Conservation (phyloP, 2,329 filamentous ascomycete genomes). For the Aschersonia sp. region DNA sequence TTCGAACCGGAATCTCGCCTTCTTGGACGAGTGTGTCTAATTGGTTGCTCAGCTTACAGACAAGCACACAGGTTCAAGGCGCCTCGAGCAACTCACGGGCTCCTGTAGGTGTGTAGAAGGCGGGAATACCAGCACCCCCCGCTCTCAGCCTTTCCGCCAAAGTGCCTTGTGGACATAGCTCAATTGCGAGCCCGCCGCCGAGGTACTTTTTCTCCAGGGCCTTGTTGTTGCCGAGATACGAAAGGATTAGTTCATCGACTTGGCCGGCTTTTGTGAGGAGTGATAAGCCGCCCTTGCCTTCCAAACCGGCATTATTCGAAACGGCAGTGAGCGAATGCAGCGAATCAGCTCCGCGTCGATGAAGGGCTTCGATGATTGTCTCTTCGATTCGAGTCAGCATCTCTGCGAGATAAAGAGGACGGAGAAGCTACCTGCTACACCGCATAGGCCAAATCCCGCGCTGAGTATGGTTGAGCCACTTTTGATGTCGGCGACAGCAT, state of each 20-base stretch:
- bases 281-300: conserved; percentile 53
- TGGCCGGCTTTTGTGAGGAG: conserved; percentile 55
- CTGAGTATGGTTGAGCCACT: conserved; percentile 59
- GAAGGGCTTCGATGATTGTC: conserved; percentile 56
- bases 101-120: conserved; percentile 68
- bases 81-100: conserved; percentile 30
- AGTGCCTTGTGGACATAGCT: conserved; percentile 64
- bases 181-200: conserved; percentile 57
- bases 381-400: conserved; percentile 28
- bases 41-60: too few relatives aligned
- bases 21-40: conserved; percentile 49
- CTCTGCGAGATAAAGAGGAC: background rate
- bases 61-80: too few relatives aligned
- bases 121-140: conserved; percentile 62
- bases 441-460: conserved; percentile 71
- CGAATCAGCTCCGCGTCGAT: conserved; percentile 40
- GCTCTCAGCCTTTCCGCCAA: conserved; percentile 58
- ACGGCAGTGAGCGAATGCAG: conserved; percentile 59
- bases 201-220: conserved; percentile 60
- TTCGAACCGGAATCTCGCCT: conserved; percentile 50
- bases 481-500: conserved; percentile 55
- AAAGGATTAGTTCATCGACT: conserved; percentile 56
- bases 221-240: conserved; percentile 68
- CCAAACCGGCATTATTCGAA: conserved; percentile 66
- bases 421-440: conserved; percentile 45